Base-by-base conservation (phyloP, 2,329 filamentous ascomycete species). In the Chlorencoelia australis region DNA sequence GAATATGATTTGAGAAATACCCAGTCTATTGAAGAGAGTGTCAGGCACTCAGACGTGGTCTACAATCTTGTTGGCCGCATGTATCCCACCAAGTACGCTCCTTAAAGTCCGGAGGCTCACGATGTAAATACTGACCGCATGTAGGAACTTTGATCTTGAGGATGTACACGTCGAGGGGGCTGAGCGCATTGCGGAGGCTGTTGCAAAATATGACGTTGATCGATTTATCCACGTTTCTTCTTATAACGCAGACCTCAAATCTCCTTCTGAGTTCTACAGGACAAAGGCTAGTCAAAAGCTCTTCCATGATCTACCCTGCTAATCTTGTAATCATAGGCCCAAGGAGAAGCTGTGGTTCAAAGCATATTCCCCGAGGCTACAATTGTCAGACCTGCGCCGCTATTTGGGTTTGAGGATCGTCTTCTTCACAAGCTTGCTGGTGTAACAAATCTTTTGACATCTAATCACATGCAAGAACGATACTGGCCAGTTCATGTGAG, bases 181-280 rank as follows among this genome's bases (percentile, higher is more conserved):
- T 13, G 82, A 93, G 66, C 81, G 91, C 50, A 98, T 98, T 53
- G 85, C 76, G 33, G 86, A 94, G 58, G 87, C 91, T 35, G 86
- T 87, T 35, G 91, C 89, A 54, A 98, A 98, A 65, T 98, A 98
- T 64, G 89, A 98, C 55, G 78, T 95, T 49, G 91, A 98, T 64
- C 80, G 91, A 47, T 98, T 85, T 63, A 87, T 98, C 47, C 91
- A 98, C 53, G 79, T 98, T 51, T 98, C 91, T 7, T 94, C 88
- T 20, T 88, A 93, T 71, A 96, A 89, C 56, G 89, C 86, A 40
- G 69, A 82, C 60, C 71, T 75, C 28, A 70, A 83, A 49, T 96
- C 89, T 13, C 62, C 79, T 2, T 89, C 86, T 8, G 84, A 91
- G 55, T 98, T 89, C 72, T 95, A 82, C 63, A 71, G 81, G 42